These are phyloP conservation scores for Chrysophaeum taylorii DNA, from an alignment of 352 stramenopile genomes.

Conservation along the genomic window DNA sequence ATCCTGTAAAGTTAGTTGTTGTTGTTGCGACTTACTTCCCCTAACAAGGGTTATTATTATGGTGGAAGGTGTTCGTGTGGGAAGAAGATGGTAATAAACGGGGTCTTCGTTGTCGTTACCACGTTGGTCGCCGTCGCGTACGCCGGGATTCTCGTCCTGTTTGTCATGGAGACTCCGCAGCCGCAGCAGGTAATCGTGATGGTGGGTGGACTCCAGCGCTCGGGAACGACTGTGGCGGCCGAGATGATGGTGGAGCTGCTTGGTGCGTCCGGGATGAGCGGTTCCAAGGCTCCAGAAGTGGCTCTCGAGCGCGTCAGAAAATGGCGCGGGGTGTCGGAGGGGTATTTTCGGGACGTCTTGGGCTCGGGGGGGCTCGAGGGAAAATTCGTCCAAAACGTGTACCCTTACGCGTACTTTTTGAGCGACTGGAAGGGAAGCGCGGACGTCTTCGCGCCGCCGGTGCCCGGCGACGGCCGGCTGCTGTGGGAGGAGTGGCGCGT, in stretches of 20 bases:
- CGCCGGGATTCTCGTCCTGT: too few relatives aligned
- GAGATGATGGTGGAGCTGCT: neutral
- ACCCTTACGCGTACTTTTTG: conserved; percentile 14
- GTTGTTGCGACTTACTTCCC: too few relatives aligned
- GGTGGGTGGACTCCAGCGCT: conserved; percentile 16
- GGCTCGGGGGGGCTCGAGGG: conserved; percentile 13
- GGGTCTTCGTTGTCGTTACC: too few relatives aligned
- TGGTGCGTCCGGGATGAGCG: neutral
- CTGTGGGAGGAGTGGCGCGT: conserved; percentile 9
- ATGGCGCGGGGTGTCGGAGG: neutral
- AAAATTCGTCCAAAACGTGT: conserved; percentile 18
- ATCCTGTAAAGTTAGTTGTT: too few relatives aligned
- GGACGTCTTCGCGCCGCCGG: neutral
- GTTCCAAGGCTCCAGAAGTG: neutral
- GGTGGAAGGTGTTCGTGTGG: too few relatives aligned
- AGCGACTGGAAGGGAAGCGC: neutral
- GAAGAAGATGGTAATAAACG: too few relatives aligned
- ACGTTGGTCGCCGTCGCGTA: too few relatives aligned
- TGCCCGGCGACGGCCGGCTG: neutral
- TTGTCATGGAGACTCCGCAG: too few relatives aligned
- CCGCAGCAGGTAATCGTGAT: too few relatives aligned
- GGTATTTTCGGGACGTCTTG: conserved; percentile 10
- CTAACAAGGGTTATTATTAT: too few relatives aligned
- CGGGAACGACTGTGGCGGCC: conserved; percentile 8
- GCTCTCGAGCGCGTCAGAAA: neutral